Percentiles rank a stretch among this genome's conserved stretches.
phyloP scores from a whole-genome alignment of 2,329 filamentous ascomycete species.

The Fusarium musae region DNA sequence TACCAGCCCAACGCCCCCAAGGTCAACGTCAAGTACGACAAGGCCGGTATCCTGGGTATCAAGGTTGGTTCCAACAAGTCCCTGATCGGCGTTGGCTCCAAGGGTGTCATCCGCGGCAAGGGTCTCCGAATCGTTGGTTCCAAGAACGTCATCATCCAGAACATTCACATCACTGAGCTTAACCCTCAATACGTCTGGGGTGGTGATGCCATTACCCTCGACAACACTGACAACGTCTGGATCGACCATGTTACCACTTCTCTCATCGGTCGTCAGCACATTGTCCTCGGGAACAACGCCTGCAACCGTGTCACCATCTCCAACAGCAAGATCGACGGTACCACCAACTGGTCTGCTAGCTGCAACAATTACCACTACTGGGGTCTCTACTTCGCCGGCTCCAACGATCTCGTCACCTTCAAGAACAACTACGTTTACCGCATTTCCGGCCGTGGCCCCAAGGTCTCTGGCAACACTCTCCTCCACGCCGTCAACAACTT shows the following conservation, averaged over 20 bases:
- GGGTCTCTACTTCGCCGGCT: conserved; percentile 67
- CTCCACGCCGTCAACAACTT: conserved; percentile 73
- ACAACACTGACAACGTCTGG: conserved; percentile 59
- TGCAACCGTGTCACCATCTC: conserved; percentile 68
- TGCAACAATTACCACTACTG: conserved; percentile 71
- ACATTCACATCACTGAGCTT: conserved; percentile 64
- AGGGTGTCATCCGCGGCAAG: conserved; percentile 68
- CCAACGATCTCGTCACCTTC: conserved; percentile 65
- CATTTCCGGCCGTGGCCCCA: conserved; percentile 66
- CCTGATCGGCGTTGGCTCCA: conserved; percentile 62
- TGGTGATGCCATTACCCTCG: conserved; percentile 66
- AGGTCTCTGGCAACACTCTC: conserved; percentile 65
- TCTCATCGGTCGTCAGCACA: conserved; percentile 68
- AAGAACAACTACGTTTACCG: conserved; percentile 71
- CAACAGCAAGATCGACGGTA: conserved; percentile 69
- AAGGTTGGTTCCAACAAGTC: conserved; percentile 67
- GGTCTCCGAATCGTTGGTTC: conserved; percentile 61
- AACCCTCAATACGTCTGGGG: conserved; percentile 70
- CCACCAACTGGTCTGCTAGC: conserved; percentile 63
- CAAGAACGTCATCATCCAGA: conserved; percentile 70
- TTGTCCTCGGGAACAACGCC: conserved; percentile 65
- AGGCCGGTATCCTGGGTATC: conserved; percentile 62
- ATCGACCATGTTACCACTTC: conserved; percentile 67
- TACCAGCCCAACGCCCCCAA: conserved; percentile 63
- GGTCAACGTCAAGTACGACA: conserved; percentile 60